Evolutionary conservation across 331 rosid species (phyloP).

Genomic region (Rosa hybrid): DNA sequence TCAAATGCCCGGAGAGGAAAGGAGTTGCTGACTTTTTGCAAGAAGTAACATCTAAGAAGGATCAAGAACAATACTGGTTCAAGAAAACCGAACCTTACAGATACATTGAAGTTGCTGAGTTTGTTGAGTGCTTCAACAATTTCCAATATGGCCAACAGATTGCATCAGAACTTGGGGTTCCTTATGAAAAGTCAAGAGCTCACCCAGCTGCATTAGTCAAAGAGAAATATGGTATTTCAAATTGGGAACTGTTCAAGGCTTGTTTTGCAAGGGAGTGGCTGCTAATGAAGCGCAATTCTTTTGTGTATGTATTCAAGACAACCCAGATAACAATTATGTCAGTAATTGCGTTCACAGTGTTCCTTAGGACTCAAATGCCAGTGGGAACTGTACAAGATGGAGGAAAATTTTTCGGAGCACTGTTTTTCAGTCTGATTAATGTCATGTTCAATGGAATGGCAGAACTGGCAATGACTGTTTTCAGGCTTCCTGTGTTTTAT

Average conservation of each 20-base stretch:
- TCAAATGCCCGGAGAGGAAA: constrained; percentile 50
- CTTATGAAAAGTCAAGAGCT: constrained; percentile 40
- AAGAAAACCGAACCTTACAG: constrained; percentile 34
- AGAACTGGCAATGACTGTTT: constrained; percentile 50
- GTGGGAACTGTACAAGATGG: constrained; percentile 46
- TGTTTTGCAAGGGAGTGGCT: constrained; percentile 67
- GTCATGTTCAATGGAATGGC: constrained; percentile 70
- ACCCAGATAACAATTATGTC: constrained; percentile 47
- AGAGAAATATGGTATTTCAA: constrained; percentile 39
- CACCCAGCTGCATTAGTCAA: constrained; percentile 48
- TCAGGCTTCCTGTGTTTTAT: constrained; percentile 57
- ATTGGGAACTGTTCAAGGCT: constrained; percentile 53
- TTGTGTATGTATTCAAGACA: constrained; percentile 53
- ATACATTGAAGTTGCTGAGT: constrained; percentile 48
- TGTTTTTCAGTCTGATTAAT: constrained; percentile 55
- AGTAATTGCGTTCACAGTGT: constrained; percentile 45
- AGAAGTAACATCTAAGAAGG: constrained; percentile 65
- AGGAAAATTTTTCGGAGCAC: constrained; percentile 48
- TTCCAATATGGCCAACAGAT: constrained; percentile 49
- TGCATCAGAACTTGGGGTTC: constrained; percentile 30
- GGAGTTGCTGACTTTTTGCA: constrained; percentile 54
- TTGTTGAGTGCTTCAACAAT: constrained; percentile 36
- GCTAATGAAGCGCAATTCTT: constrained; percentile 48
- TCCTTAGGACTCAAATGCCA: constrained; percentile 52
- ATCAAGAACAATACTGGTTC: constrained; percentile 67